A percentile compares a stretch with the other conserved stretches of the same genome.
These are phyloP conservation scores for Tulasnella sp. DNA, from an alignment of 768 basidiomycete genomes.

Conservation along the genomic window DNA sequence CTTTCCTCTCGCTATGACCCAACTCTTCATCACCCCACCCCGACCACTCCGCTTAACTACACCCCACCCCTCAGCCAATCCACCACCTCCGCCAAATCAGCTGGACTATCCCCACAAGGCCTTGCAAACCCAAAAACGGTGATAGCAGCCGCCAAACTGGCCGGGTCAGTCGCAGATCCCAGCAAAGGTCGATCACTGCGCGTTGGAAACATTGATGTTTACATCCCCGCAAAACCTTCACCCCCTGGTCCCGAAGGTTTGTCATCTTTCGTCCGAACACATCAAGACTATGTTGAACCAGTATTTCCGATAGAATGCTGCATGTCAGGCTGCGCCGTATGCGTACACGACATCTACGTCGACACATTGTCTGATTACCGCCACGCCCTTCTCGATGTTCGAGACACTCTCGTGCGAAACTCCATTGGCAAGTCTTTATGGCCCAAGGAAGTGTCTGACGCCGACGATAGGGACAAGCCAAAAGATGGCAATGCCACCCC, in stretches of 20 bases:
- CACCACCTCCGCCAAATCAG: background rate
- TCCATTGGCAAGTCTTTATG: background rate
- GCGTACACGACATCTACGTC: conserved; percentile 15
- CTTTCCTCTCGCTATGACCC: conserved; percentile 8
- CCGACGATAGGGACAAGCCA: too few species aligned
- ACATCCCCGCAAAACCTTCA: conserved; percentile 3
- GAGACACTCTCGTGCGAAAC: background rate
- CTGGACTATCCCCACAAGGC: conserved; percentile 10
- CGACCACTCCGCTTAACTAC: background rate
- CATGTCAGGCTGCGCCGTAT: conserved; percentile 15
- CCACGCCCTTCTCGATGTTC: background rate
- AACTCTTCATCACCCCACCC: background rate
- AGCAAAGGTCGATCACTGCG: background rate
- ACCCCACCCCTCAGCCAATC: background rate
- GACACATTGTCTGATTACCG: conserved; percentile 3
- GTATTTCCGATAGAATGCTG: conserved; percentile 10
- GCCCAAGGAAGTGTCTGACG: background rate
- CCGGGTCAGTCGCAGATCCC: background rate
- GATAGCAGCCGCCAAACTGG: conserved; percentile 6
- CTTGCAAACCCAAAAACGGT: conserved; percentile 9
- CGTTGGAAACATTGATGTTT: background rate
- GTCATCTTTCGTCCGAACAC: background rate
- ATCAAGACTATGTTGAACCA: background rate
- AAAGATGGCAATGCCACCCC: background rate
- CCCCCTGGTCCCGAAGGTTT: conserved; percentile 12